Percentiles rank a stretch among this genome's conserved stretches.
Evolutionary conservation across 306 rosid genomes (phyloP).

Genomic region (Castanea mollissima): DNA sequence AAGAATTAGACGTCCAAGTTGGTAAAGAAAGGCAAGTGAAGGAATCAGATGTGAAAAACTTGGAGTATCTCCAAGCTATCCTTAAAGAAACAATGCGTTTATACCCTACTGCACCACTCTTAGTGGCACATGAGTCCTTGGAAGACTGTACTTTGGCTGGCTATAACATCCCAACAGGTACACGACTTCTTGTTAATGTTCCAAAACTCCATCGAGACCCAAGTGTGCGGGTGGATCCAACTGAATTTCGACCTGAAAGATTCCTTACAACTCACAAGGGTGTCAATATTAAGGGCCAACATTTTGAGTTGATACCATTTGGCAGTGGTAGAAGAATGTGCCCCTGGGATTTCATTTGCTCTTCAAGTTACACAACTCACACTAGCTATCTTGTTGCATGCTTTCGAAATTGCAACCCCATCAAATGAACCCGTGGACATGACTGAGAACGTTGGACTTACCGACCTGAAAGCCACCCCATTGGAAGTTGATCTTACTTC

Average conservation of each 20-base stretch:
- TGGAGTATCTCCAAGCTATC: conserved; percentile 51
- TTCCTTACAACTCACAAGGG: conserved; percentile 40
- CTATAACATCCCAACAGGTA: conserved; percentile 38
- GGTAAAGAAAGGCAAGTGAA: conserved; percentile 13
- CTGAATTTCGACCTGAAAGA: conserved; percentile 52
- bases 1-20: conserved; percentile 25
- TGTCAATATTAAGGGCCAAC: conserved; percentile 42
- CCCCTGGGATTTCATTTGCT: conserved; percentile 41
- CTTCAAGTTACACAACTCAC: conserved; percentile 39
- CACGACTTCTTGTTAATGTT: conserved; percentile 38
- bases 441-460: conserved; percentile 37
- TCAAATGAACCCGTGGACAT: conserved; percentile 39
- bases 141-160: conserved; percentile 37
- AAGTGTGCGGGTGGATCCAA: conserved; percentile 36
- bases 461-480: conserved; percentile 39
- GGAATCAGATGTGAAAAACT: conserved; percentile 36
- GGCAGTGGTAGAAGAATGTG: conserved; percentile 60
- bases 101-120: conserved; percentile 45
- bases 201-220: conserved; percentile 58
- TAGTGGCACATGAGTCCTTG: conserved; percentile 31
- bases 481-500: conserved; percentile 45
- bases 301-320: conserved; percentile 52
- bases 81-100: conserved; percentile 50
- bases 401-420: conserved; percentile 32
- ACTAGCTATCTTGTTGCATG: conserved; percentile 50